phyloP scores from a whole-genome alignment of 2,329 filamentous ascomycete species.

The Diaporthe eres region DNA sequence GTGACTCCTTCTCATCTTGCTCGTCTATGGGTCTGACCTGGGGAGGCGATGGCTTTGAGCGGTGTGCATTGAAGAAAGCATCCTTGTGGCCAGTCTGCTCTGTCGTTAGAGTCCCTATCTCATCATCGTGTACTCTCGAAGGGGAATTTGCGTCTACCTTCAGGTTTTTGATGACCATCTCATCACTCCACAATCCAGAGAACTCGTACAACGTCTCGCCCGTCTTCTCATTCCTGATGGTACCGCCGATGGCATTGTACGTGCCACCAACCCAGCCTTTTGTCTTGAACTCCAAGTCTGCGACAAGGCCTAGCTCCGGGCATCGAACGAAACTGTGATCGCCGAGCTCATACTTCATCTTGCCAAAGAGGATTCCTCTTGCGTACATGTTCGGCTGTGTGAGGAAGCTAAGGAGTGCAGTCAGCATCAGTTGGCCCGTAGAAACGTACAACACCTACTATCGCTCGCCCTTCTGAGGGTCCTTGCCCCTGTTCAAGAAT shows the following conservation, averaged over 20 bases:
- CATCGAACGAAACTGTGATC: conserved; percentile 95
- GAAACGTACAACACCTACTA: conserved; percentile 72
- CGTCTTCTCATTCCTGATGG: conserved; percentile 88
- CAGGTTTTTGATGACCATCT: conserved; percentile 92
- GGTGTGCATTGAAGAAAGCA: conserved; percentile 88
- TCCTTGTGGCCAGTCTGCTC: conserved; percentile 87
- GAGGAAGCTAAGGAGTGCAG: conserved; percentile 74
- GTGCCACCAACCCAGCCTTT: conserved; percentile 97
- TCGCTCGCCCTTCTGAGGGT: conserved; percentile 79
- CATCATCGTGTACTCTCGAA: neutral
- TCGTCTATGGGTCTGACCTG: conserved; percentile 83
- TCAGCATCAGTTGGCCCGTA: conserved; percentile 37
- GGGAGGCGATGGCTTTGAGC: conserved; percentile 82
- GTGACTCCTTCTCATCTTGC: conserved; percentile 91
- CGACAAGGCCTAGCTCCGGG: conserved; percentile 86
- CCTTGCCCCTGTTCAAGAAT: conserved; percentile 81
- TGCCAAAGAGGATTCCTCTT: conserved; percentile 94
- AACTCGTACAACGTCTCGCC: conserved; percentile 92
- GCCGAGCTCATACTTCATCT: conserved; percentile 99
- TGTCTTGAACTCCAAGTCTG: conserved; percentile 98
- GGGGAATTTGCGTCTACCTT: conserved; percentile 66
- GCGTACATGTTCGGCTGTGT: conserved; percentile 99
- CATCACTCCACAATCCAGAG: conserved; percentile 91
- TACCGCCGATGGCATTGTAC: conserved; percentile 95
- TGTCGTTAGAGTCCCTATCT: conserved; percentile 38